Conservation (phyloP, 2,329 filamentous ascomycete genomes). For the Alternaria infectoria region DNA sequence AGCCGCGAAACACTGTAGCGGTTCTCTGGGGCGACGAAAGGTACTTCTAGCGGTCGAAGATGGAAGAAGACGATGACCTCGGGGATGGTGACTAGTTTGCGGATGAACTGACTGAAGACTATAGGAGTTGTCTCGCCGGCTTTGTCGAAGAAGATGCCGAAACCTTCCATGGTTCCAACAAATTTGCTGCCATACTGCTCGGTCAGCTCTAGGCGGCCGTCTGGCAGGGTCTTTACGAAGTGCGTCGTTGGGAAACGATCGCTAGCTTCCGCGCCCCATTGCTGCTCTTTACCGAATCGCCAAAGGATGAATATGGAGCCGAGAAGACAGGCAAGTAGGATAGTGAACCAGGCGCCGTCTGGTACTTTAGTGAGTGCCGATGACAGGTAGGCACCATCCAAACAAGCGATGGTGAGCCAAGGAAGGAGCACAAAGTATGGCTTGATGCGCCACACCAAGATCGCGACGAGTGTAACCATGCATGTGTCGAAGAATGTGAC, state of each 20-base stretch:
- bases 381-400: slow-evolving; percentile 74
- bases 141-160: slow-evolving; percentile 83
- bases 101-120: slow-evolving; percentile 75
- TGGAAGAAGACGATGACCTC: slow-evolving; percentile 78
- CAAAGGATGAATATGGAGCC: slow-evolving; percentile 73
- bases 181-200: slow-evolving; percentile 45
- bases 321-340: slow-evolving; percentile 68
- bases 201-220: slow-evolving; percentile 48
- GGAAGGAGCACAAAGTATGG: slow-evolving; percentile 65
- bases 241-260: slow-evolving; percentile 60
- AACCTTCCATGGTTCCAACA: slow-evolving; percentile 55
- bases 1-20: slow-evolving; percentile 56
- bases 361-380: slow-evolving; percentile 75
- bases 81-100: slow-evolving; percentile 71
- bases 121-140: slow-evolving; percentile 68
- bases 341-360: slow-evolving; percentile 78
- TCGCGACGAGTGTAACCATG: slow-evolving; percentile 73
- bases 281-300: slow-evolving; percentile 79
- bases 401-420: slow-evolving; percentile 67
- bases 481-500: slow-evolving; percentile 80
- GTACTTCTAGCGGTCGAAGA: slow-evolving; percentile 67
- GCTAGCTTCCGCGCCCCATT: slow-evolving; percentile 73
- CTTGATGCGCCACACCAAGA: slow-evolving; percentile 73
- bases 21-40: slow-evolving; percentile 52
- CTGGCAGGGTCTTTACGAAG: slow-evolving; percentile 47